These are phyloP conservation scores for Rhododendron vialii DNA, from an alignment of 148 eudicot genomes.

Conservation along the genomic window DNA sequence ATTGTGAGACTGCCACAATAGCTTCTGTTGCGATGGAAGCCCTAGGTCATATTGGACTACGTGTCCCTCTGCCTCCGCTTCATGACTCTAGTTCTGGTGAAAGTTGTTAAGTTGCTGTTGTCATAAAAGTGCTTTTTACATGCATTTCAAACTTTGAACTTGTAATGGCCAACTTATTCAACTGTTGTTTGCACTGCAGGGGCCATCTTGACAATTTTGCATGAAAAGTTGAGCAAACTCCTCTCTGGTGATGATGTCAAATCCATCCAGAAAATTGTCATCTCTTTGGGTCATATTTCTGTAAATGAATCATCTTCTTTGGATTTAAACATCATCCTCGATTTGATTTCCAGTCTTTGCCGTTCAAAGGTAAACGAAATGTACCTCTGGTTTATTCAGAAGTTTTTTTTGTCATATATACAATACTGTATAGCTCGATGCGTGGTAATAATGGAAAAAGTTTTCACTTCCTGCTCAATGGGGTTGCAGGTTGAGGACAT, in stretches of 20 bases:
- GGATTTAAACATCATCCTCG: constrained; percentile 59
- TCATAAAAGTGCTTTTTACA: neutral
- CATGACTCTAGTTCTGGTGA: constrained; percentile 60
- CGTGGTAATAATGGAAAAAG: neutral
- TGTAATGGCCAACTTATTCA: neutral
- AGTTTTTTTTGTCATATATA: neutral
- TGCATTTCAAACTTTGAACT: constrained; percentile 1
- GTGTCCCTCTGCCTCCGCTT: constrained; percentile 52
- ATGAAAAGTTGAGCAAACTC: constrained; percentile 64
- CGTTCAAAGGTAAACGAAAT: constrained; percentile 67
- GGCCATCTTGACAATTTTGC: constrained; percentile 49
- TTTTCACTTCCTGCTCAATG: constrained; percentile 2
- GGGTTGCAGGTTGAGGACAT: constrained; percentile 79
- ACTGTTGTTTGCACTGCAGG: constrained; percentile 36
- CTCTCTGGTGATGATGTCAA: constrained; percentile 78
- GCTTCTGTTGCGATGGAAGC: constrained; percentile 94
- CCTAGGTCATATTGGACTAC: constrained; percentile 81
- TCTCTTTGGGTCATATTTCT: constrained; percentile 85
- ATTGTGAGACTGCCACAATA: constrained; percentile 59
- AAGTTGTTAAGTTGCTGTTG: constrained; percentile 5
- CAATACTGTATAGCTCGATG: neutral
- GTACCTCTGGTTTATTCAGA: neutral
- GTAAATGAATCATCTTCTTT: constrained; percentile 61
- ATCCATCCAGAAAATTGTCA: constrained; percentile 68
- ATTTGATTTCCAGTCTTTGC: constrained; percentile 73